Evolutionary conservation across 352 stramenopile genomes (phyloP), one percentile per base, ranked within the genome.

Genomic region (Globisporangium cederbergense): DNA sequence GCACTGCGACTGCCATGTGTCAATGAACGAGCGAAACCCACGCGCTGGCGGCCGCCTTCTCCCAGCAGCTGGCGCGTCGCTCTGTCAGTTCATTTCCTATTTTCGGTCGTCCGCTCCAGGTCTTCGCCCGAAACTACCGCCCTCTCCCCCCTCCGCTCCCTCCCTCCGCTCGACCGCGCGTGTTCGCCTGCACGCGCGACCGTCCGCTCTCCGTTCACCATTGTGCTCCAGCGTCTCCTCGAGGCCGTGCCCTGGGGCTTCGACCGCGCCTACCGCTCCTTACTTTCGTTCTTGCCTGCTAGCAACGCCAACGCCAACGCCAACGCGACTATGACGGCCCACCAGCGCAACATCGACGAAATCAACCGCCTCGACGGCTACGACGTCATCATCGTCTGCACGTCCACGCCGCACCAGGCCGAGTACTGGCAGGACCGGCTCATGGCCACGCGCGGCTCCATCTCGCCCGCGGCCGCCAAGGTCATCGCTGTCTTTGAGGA

Each of bases 341-440:
- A 93, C 70, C 78, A 91, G 74, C 80, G 77, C 74, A 93, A 91
- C 77, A 94, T 96, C 58, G 74, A 89, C 38, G 78, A 87, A 68
- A 96, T 95, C 81, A 95, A 94, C 68, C 58, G 71, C 53, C 81
- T 96, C n/a, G 76, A 91, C 42, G 88, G 88, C 57, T 99, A 97
- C 76, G 96, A 99, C 66, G 94, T 99, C 43, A 87, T 98, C 67
- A 98, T 99, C 60, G 93, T 99, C 60, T 99, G 97, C 82, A 98
- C 94, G 30, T 98, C 95, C 18, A 98, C 97, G 71, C 88, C 97
- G 64, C 83, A 97, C 64, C 96, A 99, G 80, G 96, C 97, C 14
- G 75, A 82, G 40, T 99, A 99, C 83, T 99, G 97, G 97, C 97
- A 98, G 77, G 81, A 97, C 34, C 94, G 96, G 18, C 86, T 99